phyloP scores from a whole-genome alignment of 192 early-diverging fungal genomes.

The Coemansia sp. region DNA sequence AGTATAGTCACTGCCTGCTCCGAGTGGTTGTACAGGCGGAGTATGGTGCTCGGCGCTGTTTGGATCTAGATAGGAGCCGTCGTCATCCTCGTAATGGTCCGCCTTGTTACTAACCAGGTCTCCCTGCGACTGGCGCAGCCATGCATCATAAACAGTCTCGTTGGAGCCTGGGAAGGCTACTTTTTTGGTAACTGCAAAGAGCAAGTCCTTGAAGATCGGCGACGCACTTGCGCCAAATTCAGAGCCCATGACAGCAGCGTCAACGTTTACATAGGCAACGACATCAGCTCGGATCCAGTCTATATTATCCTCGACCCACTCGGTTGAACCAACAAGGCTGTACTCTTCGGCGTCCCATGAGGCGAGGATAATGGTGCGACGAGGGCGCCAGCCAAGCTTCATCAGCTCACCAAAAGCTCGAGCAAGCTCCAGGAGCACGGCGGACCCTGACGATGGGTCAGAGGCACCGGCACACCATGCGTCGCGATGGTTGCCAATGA shows the following conservation, averaged over 20 bases:
- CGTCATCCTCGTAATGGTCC: neutral
- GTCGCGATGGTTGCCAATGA: slow-evolving; percentile 69
- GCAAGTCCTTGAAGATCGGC: slow-evolving; percentile 52
- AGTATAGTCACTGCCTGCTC: slow-evolving; percentile 60
- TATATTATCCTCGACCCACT: slow-evolving; percentile 66
- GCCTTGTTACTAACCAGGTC: neutral
- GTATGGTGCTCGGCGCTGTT: neutral
- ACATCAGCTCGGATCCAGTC: slow-evolving; percentile 56
- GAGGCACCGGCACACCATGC: slow-evolving; percentile 68
- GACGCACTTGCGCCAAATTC: slow-evolving; percentile 55
- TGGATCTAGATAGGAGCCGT: neutral
- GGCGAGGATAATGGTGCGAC: slow-evolving; percentile 61
- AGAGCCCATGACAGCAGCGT: slow-evolving; percentile 56
- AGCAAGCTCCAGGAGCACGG: slow-evolving; percentile 62
- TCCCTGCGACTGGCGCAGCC: slow-evolving; percentile 34
- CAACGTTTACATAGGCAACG: slow-evolving; percentile 65
- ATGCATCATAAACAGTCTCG: slow-evolving; percentile 57
- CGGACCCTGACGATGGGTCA: slow-evolving; percentile 64
- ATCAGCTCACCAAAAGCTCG: slow-evolving; percentile 57
- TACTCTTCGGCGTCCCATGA: slow-evolving; percentile 75
- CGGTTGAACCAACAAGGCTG: slow-evolving; percentile 64
- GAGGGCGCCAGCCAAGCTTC: slow-evolving; percentile 63
- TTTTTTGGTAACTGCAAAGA: slow-evolving; percentile 55
- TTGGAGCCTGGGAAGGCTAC: slow-evolving; percentile 55
- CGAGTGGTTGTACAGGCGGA: slow-evolving; percentile 41